Conservation (phyloP, 2,329 filamentous ascomycete genomes). For the Hypoxylon sp. region DNA sequence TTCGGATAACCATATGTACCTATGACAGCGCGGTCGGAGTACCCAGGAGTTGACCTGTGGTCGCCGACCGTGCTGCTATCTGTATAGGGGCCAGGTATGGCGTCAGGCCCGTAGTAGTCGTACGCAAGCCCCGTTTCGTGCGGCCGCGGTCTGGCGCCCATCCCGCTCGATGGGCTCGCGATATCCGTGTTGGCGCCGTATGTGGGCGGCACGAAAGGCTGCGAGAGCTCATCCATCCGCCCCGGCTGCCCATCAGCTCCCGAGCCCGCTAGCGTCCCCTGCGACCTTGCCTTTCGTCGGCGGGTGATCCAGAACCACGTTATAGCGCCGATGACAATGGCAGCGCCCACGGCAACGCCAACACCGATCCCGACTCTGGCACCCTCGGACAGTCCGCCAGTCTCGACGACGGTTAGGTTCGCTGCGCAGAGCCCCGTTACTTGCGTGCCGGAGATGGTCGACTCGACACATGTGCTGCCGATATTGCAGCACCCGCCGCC, state of each 20-base stretch:
- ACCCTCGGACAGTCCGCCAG: slow-evolving; percentile 59
- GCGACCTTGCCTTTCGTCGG: slow-evolving; percentile 49
- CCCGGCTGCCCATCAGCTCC: slow-evolving; percentile 7
- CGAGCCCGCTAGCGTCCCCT: slow-evolving; percentile 7
- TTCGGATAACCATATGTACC: slow-evolving; percentile 30
- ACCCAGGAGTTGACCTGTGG: slow-evolving; percentile 54
- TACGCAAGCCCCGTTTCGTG: slow-evolving; percentile 54
- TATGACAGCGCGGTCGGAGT: slow-evolving; percentile 53
- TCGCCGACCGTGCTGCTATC: slow-evolving; percentile 42
- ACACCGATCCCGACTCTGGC: slow-evolving; percentile 72
- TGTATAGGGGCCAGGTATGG: slow-evolving; percentile 64
- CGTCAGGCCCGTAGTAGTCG: slow-evolving; percentile 63
- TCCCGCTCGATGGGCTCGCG: slow-evolving; percentile 47
- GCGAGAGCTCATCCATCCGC: slow-evolving; percentile 10
- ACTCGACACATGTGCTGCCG: slow-evolving; percentile 53
- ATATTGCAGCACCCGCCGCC: slow-evolving; percentile 67
- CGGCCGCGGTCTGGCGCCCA: slow-evolving; percentile 48
- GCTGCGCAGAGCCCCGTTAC: slow-evolving; percentile 55
- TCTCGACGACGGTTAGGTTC: slow-evolving; percentile 49
- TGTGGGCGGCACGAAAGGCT: slow-evolving; percentile 32
- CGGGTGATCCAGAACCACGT: slow-evolving; percentile 65
- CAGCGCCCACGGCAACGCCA: slow-evolving; percentile 63
- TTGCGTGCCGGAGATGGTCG: slow-evolving; percentile 59
- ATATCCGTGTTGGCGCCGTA: slow-evolving; percentile 56
- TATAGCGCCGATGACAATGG: slow-evolving; percentile 59